Conservation (phyloP, 495 filamentous ascomycete species). For the Penicillium angulare region DNA sequence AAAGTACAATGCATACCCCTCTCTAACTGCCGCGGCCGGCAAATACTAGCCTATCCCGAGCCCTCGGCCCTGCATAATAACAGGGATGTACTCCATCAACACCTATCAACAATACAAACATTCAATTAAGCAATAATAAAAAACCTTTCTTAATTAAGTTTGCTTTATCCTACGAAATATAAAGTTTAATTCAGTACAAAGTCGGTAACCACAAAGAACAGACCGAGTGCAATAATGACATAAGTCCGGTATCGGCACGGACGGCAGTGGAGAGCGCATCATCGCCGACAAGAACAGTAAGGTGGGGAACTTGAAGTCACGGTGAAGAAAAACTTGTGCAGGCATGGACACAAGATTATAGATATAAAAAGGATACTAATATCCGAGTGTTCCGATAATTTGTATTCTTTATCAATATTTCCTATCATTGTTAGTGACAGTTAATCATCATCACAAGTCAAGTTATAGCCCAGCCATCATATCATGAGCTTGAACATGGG, state of each 20-base stretch:
- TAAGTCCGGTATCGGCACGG: constrained; percentile 21
- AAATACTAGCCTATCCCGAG: not conserved
- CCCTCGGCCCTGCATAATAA: not conserved
- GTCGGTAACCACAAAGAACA: constrained; percentile 3
- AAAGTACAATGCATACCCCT: not conserved
- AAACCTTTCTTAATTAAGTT: too few relatives aligned
- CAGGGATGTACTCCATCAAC: not conserved
- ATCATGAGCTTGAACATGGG: constrained; percentile 31
- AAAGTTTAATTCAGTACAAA: not conserved
- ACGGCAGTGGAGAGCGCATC: constrained; percentile 15
- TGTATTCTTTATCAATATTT: too few relatives aligned
- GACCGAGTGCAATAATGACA: constrained; percentile 15
- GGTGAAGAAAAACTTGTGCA: not conserved
- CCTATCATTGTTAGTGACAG: too few relatives aligned
- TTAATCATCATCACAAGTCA: too few relatives aligned
- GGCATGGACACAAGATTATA: not conserved
- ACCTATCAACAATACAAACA: too few relatives aligned
- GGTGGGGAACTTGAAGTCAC: constrained; percentile 8
- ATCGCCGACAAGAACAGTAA: constrained; percentile 6
- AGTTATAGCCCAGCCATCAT: too few relatives aligned
- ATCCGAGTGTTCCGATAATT: too few relatives aligned
- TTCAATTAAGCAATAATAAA: too few relatives aligned
- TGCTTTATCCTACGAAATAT: too few relatives aligned
- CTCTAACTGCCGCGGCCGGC: not conserved
- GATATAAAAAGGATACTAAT: not conserved